Base-by-base conservation (phyloP, 2,329 filamentous ascomycete genomes). In the Neophaeococcomyces aloes region DNA sequence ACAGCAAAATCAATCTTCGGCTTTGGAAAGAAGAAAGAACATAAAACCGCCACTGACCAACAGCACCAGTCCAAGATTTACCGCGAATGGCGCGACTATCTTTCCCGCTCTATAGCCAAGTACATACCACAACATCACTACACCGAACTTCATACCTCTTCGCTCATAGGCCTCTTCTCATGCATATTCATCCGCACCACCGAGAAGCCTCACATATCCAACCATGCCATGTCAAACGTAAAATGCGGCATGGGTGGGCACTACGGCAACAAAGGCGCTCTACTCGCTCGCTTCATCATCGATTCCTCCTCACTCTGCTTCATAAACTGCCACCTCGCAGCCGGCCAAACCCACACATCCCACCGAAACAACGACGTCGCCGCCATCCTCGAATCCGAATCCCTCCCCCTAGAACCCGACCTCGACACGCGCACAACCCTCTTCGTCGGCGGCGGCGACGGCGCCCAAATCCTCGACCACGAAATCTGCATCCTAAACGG, bases 51-150 rank as follows among this genome's bases (percentile, higher is more conserved):
- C 8, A 78, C 82, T 1, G 83, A 86, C 39, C 81, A 85, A 56
- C 87, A 95, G 61, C 78, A 88, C 54, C 96, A 96, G 86, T 93
- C 86, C 62, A 88, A 93, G 54, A 88, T 95, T 59, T 98, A 98
- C 62, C 84, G 91, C 50, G 86, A 93, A 48, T 98, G 91, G 91
- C 78, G 86, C 57, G 87, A 96, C 60, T 88, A 94, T 60, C 70
- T 98, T 23, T 79, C 83, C 31, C 78, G 84, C 47, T 79, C 79
- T 41, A 70, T 98, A 30, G 86, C 94, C 57, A 86, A 94, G 53
- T 80, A 81, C 56, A 84, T 91, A 75, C 65, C 74, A 6, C 76
- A 83, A 42, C 78, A 87, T 50, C 69, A 84, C 10, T 98, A 96
- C 58, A 79, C 86, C 36, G 74, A 94, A 4, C 70, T 98, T 6